Percentiles rank a stretch among this genome's conserved stretches.
phyloP scores from a whole-genome alignment of 352 stramenopile genomes.

The Pythium guiyangense region DNA sequence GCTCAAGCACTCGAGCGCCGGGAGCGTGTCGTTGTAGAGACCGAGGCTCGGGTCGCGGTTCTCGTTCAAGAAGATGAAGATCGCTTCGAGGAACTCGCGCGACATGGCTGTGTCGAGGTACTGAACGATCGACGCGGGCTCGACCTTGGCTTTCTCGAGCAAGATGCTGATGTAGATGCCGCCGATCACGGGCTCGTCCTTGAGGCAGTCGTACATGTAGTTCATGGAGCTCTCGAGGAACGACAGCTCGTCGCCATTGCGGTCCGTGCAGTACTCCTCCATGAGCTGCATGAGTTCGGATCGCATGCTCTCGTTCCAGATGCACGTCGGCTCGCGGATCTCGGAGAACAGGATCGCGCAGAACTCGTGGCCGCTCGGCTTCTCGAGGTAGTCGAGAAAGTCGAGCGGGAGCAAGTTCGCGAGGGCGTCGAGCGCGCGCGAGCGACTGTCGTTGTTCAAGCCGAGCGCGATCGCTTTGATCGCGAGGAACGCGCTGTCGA shows the following conservation, averaged over 20 bases:
- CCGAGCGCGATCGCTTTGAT: conserved; percentile 59
- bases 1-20: conserved; percentile 66
- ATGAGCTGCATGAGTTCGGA: conserved; percentile 68
- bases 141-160: conserved; percentile 41
- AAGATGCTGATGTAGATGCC: conserved; percentile 70
- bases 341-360: conserved; percentile 63
- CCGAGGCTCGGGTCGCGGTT: conserved; percentile 66
- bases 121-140: conserved; percentile 41
- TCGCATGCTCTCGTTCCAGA: conserved; percentile 67
- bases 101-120: conserved; percentile 48
- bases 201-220: conserved; percentile 82
- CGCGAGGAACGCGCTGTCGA: conserved; percentile 67
- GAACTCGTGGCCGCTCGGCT: conserved; percentile 67
- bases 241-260: conserved; percentile 42
- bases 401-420: conserved; percentile 65
- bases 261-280: conserved; percentile 65
- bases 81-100: conserved; percentile 48
- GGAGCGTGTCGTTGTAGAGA: conserved; percentile 76
- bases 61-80: conserved; percentile 79
- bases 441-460: conserved; percentile 42
- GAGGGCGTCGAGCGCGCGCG: conserved; percentile 51
- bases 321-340: conserved; percentile 70
- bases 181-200: conserved; percentile 57
- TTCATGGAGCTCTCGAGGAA: conserved; percentile 66
- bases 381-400: conserved; percentile 72